Evolutionary conservation across 805 yeast genomes (phyloP).

Genomic region (Soucietia sequanensis): DNA sequence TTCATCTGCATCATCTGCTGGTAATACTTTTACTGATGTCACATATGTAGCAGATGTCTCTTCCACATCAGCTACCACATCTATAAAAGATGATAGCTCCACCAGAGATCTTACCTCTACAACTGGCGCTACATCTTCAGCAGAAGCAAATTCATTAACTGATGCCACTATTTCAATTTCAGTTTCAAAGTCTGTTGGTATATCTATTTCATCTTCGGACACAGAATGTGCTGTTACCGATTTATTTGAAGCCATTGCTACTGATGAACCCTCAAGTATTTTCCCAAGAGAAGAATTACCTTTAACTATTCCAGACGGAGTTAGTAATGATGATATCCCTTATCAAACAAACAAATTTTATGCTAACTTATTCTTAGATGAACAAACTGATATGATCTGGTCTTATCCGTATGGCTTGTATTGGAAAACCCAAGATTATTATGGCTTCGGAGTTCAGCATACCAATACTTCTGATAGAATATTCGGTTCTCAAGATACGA

Average conservation of each 20-base stretch:
- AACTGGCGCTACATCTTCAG: slow-evolving; percentile 8
- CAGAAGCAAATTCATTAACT: slow-evolving; percentile 5
- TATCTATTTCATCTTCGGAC: background rate
- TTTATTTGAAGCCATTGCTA: slow-evolving; percentile 50
- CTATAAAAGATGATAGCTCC: too few relatives aligned
- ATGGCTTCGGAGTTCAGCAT: slow-evolving; percentile 66
- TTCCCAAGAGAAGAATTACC: slow-evolving; percentile 48
- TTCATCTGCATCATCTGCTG: slow-evolving; percentile 1
- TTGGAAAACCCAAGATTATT: slow-evolving; percentile 46
- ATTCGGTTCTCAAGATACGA: slow-evolving; percentile 47
- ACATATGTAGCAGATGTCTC: background rate
- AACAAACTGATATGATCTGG: slow-evolving; percentile 54
- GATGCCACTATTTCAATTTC: slow-evolving; percentile 5
- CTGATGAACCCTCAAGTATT: slow-evolving; percentile 27
- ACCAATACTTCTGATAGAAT: slow-evolving; percentile 43
- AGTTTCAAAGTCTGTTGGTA: slow-evolving; percentile 3
- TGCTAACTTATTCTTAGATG: slow-evolving; percentile 58
- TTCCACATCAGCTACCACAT: slow-evolving; percentile 2
- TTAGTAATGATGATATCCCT: slow-evolving; percentile 39
- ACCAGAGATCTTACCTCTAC: too few relatives aligned
- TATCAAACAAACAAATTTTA: slow-evolving; percentile 77
- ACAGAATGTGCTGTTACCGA: slow-evolving; percentile 15
- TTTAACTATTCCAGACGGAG: slow-evolving; percentile 47
- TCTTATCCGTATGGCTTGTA: slow-evolving; percentile 68
- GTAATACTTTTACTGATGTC: too few relatives aligned